These are phyloP conservation scores for Diaporthe longicolla DNA, from an alignment of 2,329 filamentous ascomycete genomes.

Conservation along the genomic window DNA sequence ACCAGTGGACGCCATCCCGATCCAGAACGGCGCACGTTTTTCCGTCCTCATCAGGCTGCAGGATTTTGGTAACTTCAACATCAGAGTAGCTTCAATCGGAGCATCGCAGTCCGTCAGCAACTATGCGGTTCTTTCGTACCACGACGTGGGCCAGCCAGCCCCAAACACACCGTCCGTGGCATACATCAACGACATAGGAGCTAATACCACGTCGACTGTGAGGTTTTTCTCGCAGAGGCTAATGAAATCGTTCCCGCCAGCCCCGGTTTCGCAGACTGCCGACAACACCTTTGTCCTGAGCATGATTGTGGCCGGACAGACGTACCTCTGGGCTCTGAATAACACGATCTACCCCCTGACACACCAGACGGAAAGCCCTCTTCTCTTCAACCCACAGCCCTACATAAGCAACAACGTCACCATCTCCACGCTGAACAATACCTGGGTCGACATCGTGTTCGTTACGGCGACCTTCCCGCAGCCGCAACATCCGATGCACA, in stretches of 20 bases:
- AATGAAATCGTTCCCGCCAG: conserved; percentile 63
- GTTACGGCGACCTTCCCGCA: conserved; percentile 59
- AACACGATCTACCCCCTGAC: conserved; percentile 56
- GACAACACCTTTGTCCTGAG: conserved; percentile 62
- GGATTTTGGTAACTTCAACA: conserved; percentile 64
- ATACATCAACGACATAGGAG: conserved; percentile 66
- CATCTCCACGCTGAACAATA: conserved; percentile 60
- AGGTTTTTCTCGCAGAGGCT: conserved; percentile 59
- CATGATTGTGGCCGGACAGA: conserved; percentile 57
- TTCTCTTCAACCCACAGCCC: conserved; percentile 61
- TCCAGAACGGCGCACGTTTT: conserved; percentile 68
- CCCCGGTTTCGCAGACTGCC: conserved; percentile 56
- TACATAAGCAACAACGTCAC: conserved; percentile 59
- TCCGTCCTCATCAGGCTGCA: conserved; percentile 64
- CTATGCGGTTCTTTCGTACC: conserved; percentile 63
- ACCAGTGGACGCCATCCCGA: conserved; percentile 60
- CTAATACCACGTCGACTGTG: conserved; percentile 56
- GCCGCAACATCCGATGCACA: conserved; percentile 74
- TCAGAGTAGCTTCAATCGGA: conserved; percentile 65
- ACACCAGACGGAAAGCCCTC: conserved; percentile 56
- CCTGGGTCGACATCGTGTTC: conserved; percentile 71
- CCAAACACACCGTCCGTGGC: conserved; percentile 50
- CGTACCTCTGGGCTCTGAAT: conserved; percentile 69
- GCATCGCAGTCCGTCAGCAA: conserved; percentile 69
- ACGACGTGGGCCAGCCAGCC: conserved; percentile 42